Base-by-base conservation (phyloP, 148 eudicot species). In the Polygonum aviculare region DNA sequence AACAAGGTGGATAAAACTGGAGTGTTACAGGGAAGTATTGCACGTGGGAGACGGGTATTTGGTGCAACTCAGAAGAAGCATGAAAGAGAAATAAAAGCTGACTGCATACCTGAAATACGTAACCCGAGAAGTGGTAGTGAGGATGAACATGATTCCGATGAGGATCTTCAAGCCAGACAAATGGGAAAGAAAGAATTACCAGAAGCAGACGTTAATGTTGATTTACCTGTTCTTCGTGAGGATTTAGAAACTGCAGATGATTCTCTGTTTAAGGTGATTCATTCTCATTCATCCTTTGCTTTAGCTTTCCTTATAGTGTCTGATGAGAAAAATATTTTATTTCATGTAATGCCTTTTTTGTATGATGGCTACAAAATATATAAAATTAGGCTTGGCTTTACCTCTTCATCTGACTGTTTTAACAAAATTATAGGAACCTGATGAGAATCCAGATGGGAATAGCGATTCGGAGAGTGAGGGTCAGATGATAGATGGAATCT, bases 401-500 rank as follows among this genome's bases (percentile, higher is more conserved):
- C 19, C 52, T 47, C 22, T 76, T 18, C 78, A 55, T 31, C 79
- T 81, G 49, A 71, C 65, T 60, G 41, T 48, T 67, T 57, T 39
- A 7, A 74, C 31, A 54, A 21, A 5, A 19, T 12, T 75, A 73
- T 79, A 92, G 98, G 91, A 83, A 74, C 44, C 72, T 11, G 3
- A 67, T 36, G 69, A 33, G 69, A 11, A 19, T 36, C 76, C 62
- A 39, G 89, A 80, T 78, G 84, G 86, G 62, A 92, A 80, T 70
- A 83, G 87, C 54, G 98, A 90, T 80, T 76, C 93, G 39, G 99
- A 89, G 71, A 85, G 89, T 80, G 94, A 80, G 47, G 92, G 81
- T 21, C 86, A 83, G 78, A 96, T 96, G 98, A 85, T 96, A 67
- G 99, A 96, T 80, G 99, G 99, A 54, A 85, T 92, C 72, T 78